Evolutionary conservation across 345 rosid genomes (phyloP).

Genomic region (Kandelia obovata): DNA sequence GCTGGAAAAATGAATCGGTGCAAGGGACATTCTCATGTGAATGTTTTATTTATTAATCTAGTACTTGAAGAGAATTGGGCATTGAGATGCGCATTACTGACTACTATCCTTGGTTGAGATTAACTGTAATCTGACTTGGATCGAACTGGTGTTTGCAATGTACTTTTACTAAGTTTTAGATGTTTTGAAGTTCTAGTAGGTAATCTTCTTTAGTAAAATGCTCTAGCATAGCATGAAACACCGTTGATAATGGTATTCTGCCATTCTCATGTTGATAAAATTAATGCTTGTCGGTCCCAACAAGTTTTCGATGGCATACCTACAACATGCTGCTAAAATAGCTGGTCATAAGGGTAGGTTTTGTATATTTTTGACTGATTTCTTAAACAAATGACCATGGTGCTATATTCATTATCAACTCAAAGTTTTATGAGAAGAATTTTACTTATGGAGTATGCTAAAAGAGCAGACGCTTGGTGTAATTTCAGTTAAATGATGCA

Average conservation of each 20-base stretch:
- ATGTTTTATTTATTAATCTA: too few relatives aligned
- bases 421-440: not conserved
- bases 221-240: not conserved
- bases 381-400: not conserved
- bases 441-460: constrained; percentile 3
- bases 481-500: constrained; percentile 43
- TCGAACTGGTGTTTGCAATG: not conserved
- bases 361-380: not conserved
- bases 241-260: not conserved
- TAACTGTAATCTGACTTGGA: too few relatives aligned
- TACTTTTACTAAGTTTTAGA: not conserved
- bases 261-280: not conserved
- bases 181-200: not conserved
- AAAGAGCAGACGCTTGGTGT: constrained; percentile 6
- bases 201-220: not conserved
- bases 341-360: not conserved
- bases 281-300: not conserved
- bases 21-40: too few relatives aligned
- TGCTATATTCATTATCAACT: not conserved
- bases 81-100: not conserved
- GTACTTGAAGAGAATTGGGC: not conserved
- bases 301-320: not conserved
- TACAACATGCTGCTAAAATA: not conserved
- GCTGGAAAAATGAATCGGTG: not conserved
- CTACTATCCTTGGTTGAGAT: too few relatives aligned